Conservation (phyloP, 2,329 filamentous ascomycete species). For the Fusarium palustre region DNA sequence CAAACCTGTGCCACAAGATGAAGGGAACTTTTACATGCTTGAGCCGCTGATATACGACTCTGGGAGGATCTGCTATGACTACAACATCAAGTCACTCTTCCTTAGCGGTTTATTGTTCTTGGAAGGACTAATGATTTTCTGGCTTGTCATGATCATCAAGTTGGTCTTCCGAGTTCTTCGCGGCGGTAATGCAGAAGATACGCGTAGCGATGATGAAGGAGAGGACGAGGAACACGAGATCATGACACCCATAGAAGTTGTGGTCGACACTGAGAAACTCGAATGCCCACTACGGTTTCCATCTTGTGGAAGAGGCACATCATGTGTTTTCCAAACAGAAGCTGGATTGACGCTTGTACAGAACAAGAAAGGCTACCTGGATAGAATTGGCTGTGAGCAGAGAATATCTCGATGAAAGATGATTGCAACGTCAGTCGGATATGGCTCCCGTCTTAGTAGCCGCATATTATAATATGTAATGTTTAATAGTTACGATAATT, state of each 20-base stretch:
- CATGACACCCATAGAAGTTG: slow-evolving; percentile 71
- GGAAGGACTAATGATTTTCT: slow-evolving; percentile 82
- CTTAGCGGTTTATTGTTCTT: slow-evolving; percentile 81
- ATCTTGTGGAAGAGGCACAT: slow-evolving; percentile 64
- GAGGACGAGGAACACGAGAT: slow-evolving; percentile 58
- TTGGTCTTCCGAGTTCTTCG: slow-evolving; percentile 74
- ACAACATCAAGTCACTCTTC: slow-evolving; percentile 79
- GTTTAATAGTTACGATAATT: background rate
- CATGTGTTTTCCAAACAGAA: slow-evolving; percentile 63
- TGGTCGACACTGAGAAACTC: slow-evolving; percentile 77
- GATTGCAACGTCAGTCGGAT: background rate
- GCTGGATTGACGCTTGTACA: slow-evolving; percentile 72
- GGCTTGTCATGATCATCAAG: slow-evolving; percentile 83
- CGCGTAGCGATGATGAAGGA: slow-evolving; percentile 79
- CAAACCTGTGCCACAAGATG: slow-evolving; percentile 56
- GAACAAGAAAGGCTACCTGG: slow-evolving; percentile 82
- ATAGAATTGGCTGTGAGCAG: slow-evolving; percentile 85
- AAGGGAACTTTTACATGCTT: slow-evolving; percentile 70
- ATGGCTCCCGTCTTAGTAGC: background rate
- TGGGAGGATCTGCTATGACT: slow-evolving; percentile 83
- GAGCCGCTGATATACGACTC: slow-evolving; percentile 78
- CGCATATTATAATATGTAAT: background rate
- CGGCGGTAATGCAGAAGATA: slow-evolving; percentile 84
- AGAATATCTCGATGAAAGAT: slow-evolving; percentile 56
- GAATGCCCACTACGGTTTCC: slow-evolving; percentile 56